Conservation (phyloP, 139 green algal species). For the Trebouxia sp. region DNA sequence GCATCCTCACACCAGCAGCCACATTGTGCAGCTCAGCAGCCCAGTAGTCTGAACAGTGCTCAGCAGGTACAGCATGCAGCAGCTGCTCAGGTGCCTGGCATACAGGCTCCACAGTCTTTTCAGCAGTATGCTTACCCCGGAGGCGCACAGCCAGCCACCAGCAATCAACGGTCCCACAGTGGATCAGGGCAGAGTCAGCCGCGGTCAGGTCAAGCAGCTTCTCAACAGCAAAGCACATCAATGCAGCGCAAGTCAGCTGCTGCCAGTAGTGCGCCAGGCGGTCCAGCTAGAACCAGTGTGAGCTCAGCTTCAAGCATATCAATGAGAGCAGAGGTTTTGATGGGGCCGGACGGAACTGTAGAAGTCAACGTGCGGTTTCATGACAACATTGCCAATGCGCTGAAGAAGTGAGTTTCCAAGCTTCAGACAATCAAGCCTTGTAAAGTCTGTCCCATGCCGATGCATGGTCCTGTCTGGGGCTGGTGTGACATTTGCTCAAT, state of each 20-base stretch:
- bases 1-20: neutral
- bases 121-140: neutral
- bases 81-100: neutral
- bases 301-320: neutral
- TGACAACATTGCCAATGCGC: neutral
- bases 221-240: neutral
- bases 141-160: neutral
- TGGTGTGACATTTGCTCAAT: too few species aligned
- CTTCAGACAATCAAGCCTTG: neutral
- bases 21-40: neutral
- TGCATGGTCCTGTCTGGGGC: too few species aligned
- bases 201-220: neutral
- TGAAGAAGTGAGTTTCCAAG: neutral
- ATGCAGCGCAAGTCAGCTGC: neutral
- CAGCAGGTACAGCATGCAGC: neutral
- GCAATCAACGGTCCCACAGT: neutral
- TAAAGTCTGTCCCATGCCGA: too few species aligned
- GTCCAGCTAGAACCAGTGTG: neutral
- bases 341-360: neutral
- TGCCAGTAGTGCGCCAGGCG: too few species aligned
- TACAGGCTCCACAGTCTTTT: neutral
- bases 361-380: constrained; percentile 18
- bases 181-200: neutral
- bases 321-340: constrained; percentile 2
- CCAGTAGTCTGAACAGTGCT: neutral